Conservation (phyloP, 768 basidiomycete species). For the Boletellus emodensis region DNA sequence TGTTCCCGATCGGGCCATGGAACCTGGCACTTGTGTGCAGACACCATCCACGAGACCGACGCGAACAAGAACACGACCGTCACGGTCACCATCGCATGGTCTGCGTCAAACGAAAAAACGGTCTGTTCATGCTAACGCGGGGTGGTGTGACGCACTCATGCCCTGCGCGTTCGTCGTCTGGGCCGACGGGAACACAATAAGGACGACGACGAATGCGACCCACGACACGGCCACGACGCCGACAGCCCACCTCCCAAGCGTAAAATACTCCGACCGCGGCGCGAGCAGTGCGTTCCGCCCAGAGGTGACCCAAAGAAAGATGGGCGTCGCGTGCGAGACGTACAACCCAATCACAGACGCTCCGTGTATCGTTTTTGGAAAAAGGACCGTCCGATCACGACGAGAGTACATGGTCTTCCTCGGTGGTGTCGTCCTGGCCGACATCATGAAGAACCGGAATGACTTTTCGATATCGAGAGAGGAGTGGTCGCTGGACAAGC, state of each 20-base stretch:
- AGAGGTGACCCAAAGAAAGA: slow-evolving; percentile 68
- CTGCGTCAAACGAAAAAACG: slow-evolving; percentile 29
- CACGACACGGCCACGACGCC: slow-evolving; percentile 59
- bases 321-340: slow-evolving; percentile 59
- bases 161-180: slow-evolving; percentile 37
- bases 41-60: slow-evolving; percentile 57
- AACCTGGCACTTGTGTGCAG: slow-evolving; percentile 74
- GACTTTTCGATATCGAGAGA: slow-evolving; percentile 95
- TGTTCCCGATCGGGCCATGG: slow-evolving; percentile 56
- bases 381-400: slow-evolving; percentile 33
- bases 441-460: slow-evolving; percentile 94
- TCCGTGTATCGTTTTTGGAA: slow-evolving; percentile 30
- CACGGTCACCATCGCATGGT: slow-evolving; percentile 67
- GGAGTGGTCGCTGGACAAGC: slow-evolving; percentile 89
- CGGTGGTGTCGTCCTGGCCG: slow-evolving; percentile 95
- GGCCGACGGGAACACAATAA: slow-evolving; percentile 55
- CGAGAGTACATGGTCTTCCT: slow-evolving; percentile 99
- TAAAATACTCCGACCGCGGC: slow-evolving; percentile 47
- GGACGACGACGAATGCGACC: slow-evolving; percentile 57
- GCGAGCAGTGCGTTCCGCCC: slow-evolving; percentile 52
- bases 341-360: slow-evolving; percentile 71
- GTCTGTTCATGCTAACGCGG: not conserved
- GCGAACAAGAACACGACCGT: slow-evolving; percentile 64
- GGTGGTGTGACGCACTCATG: slow-evolving; percentile 48
- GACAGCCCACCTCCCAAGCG: slow-evolving; percentile 57